Evolutionary conservation across 495 filamentous ascomycete genomes (phyloP).

Genomic region (Aspergillus nanangensis): DNA sequence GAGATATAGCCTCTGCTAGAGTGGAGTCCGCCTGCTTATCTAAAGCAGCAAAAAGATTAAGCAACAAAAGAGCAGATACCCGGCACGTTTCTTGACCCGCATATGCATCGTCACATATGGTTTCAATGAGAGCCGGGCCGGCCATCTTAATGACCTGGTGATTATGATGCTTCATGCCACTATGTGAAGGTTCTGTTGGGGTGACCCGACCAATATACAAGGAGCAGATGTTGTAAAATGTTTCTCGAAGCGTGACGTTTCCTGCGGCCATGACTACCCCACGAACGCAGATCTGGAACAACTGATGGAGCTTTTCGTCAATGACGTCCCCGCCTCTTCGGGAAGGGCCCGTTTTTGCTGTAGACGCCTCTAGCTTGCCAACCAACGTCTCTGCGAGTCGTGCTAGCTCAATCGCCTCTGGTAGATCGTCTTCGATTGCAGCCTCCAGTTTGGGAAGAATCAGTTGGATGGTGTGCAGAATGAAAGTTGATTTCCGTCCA

Average conservation of each 20-base stretch:
- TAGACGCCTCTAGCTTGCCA: conserved; percentile 61
- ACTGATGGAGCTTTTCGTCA: conserved; percentile 82
- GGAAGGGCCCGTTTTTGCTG: conserved; percentile 34
- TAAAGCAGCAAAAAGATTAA: conserved; percentile 64
- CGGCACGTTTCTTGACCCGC: conserved; percentile 75
- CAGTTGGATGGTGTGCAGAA: conserved; percentile 78
- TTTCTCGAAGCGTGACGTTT: conserved; percentile 67
- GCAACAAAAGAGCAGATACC: conserved; percentile 73
- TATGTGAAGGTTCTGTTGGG: conserved; percentile 31
- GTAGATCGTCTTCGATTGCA: conserved; percentile 57
- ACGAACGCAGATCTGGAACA: conserved; percentile 78
- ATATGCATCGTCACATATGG: conserved; percentile 91
- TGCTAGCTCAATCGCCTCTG: conserved; percentile 68
- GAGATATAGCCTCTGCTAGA: conserved; percentile 72
- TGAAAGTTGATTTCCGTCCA: conserved; percentile 62
- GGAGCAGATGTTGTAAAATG: conserved; percentile 85
- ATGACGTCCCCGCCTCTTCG: conserved; percentile 63
- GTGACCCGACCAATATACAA: conserved; percentile 74
- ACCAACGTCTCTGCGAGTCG: conserved; percentile 72
- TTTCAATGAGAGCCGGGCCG: conserved; percentile 75
- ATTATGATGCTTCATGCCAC: conserved; percentile 52
- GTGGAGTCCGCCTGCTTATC: conserved; percentile 62
- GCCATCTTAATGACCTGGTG: conserved; percentile 70
- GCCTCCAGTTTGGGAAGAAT: conserved; percentile 80
- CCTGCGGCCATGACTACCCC: conserved; percentile 68